A percentile compares a stretch with the other conserved stretches of the same genome.
Evolutionary conservation across 1,139 yeast species (phyloP).

Genomic region (Magnusiomyces magnusii): DNA sequence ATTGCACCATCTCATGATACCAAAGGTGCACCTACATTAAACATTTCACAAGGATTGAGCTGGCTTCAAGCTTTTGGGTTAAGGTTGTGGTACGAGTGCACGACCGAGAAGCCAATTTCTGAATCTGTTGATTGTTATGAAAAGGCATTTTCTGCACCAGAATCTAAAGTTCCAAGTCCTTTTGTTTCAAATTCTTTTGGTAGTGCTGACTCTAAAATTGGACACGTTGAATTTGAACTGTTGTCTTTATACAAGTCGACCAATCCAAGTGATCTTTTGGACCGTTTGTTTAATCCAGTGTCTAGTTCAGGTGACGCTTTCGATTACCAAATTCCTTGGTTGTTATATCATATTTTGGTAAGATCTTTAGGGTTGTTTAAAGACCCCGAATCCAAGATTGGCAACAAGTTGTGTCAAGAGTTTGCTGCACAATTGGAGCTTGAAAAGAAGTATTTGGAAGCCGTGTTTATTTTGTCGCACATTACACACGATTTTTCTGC

Average conservation of each 20-base stretch:
- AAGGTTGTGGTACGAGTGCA: conserved; percentile 52
- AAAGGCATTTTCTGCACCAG: conserved; percentile 22
- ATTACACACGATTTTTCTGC: conserved; percentile 41
- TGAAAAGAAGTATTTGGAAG: conserved; percentile 48
- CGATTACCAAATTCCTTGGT: conserved; percentile 48
- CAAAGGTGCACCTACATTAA: conserved; percentile 19
- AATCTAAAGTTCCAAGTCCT: conserved; percentile 23
- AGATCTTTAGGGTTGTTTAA: conserved; percentile 14
- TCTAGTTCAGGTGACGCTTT: conserved; percentile 16
- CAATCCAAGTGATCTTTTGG: conserved; percentile 22
- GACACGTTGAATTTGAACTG: conserved; percentile 27
- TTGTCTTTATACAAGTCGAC: conserved; percentile 41
- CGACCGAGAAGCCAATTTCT: conserved; percentile 34
- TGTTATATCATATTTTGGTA: conserved; percentile 41
- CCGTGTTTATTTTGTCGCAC: conserved; percentile 54
- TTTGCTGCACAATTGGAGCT: conserved; percentile 50
- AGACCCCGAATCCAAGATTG: conserved; percentile 22
- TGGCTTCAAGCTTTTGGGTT: conserved; percentile 63
- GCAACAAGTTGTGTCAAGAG: conserved; percentile 42
- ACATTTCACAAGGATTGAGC: conserved; percentile 43
- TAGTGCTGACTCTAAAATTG: conserved; percentile 26
- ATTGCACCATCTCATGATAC: conserved; percentile 28
- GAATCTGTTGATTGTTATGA: conserved; percentile 33
- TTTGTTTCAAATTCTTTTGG: no score
- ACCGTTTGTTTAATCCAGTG: conserved; percentile 20